Evolutionary conservation across 2,329 filamentous ascomycete genomes (phyloP), one percentile per base, ranked within the genome.

Genomic region (Whalleya microplaca): DNA sequence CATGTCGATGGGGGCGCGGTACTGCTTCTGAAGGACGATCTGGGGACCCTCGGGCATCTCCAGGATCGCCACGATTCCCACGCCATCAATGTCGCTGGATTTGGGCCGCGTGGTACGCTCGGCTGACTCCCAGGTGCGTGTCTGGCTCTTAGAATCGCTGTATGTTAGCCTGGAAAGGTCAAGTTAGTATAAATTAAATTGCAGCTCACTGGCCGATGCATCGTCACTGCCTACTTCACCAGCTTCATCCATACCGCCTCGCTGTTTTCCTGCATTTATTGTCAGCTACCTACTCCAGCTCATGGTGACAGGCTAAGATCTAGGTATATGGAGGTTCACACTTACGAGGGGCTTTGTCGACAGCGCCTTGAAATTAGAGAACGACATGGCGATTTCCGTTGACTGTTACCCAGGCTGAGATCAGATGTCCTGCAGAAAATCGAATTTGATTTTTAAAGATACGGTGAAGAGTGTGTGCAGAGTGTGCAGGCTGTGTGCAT

Each of bases 61-160:
- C 14, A 92, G 76, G 61, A 92, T 83, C 42, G 88, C 89, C 16
- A 90, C 79, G 55, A 92, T 90, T 57, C 88, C 88, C 14, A 92
- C 88, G 50, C 86, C 88, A 66, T 92, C 89, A 51, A 91, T 86
- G 32, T 84, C 82, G 55, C 79, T 79, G 61, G 73, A 78, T 53
- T 78, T 75, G 12, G 88, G 87, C 2, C 88, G 83, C 0, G 88
- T 91, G 27, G 80, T 80, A n/a, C 89, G 84, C 72, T 90, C 86
- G 16, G 86, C 86, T 0, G 86, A 88, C 69, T 92, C 89, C 89
- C 89, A 92, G 27, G 81, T 84, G 50, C 88, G 80, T 0, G 76
- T 71, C 16, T 76, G 75, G 62, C 84, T 85, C 32, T 80, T 78
- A 19, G 85, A 82, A 66, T 91, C 89, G 53, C 77, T 76, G 71